Evolutionary conservation across 176 grass and related monocot genomes (phyloP), one percentile per base, ranked within the genome.

Genomic region (Eleusine coracana): DNA sequence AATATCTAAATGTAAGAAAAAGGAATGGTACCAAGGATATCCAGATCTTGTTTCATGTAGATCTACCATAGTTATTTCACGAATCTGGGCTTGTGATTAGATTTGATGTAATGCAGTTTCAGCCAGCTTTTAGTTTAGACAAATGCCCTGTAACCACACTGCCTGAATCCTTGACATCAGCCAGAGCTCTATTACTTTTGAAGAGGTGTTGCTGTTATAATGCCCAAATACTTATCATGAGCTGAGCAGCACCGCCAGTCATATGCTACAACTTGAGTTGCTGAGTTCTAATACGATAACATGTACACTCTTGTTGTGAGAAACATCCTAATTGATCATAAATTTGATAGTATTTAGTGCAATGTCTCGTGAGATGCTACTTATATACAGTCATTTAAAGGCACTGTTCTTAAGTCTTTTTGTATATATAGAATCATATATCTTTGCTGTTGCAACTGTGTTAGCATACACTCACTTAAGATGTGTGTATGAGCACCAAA

Each of bases 81-180:
- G 5, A 62, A 34, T 20, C 62, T 68, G 16, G 20, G 7, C 45
- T 80, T 61, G 50, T 5, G 1, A 25, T 17, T 40, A 51, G 40
- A 20, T 17, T 40, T 42, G 40, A 20, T 74, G 50, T 31, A n/a
- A 29, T 62, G 14, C 21, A 15, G 31, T 71, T 64, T 44, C 63
- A 44, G 40, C n/a, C 10, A 76, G 61, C 20, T 76, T 44, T 80
- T 81, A 27, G 21, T 69, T 83, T 28, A 20, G 50, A 61, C 16
- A 68, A 75, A 61, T 69, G 37, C 58, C 3, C 0, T 12, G 36
- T 10, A 14, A 80, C n/a, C 31, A 59, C 20, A 23, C 20, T 0
- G 55, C 20, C 55, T 6, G 21, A 7, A 59, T 23, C 21, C 23
- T 52, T 68, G 20, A 46, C 17, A 42, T 48, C 18, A 28, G 9